phyloP scores from a whole-genome alignment of 2,329 filamentous ascomycete genomes.

The Neofusicoccum sp. region DNA sequence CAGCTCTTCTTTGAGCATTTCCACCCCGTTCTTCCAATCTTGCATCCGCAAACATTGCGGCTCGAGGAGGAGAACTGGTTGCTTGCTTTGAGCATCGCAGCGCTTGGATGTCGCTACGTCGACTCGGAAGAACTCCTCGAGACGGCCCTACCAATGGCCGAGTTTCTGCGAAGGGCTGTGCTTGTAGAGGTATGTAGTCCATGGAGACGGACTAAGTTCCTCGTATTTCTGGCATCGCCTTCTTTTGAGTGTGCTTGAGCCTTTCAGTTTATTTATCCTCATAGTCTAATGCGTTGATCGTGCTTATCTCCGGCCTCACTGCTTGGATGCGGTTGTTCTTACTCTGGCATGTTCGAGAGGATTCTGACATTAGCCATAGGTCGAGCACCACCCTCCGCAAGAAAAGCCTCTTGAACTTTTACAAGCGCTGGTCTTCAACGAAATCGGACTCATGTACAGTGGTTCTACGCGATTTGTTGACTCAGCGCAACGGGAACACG shows the following conservation, averaged over 20 bases:
- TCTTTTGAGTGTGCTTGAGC: too few species aligned
- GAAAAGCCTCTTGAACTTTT: neutral
- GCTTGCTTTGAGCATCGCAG: neutral
- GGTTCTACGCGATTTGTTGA: neutral
- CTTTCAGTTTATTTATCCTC: too few species aligned
- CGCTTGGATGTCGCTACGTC: neutral
- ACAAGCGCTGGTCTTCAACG: neutral
- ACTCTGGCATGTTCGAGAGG: too few species aligned
- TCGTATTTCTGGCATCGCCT: too few species aligned
- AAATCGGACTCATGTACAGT: neutral
- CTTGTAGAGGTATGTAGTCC: neutral
- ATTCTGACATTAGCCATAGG: neutral
- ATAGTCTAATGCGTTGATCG: too few species aligned
- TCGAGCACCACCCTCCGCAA: neutral
- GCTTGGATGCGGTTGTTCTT: too few species aligned
- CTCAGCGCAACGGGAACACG: neutral
- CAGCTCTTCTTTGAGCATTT: conserved; percentile 5
- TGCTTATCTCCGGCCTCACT: too few species aligned
- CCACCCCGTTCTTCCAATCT: neutral
- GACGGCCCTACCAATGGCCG: neutral
- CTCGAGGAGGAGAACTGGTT: neutral
- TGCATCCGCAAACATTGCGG: neutral
- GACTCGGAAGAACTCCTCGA: neutral
- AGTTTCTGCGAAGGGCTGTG: conserved; percentile 2
- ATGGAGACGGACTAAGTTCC: neutral